Evolutionary conservation across 1,284 basidiomycete species (phyloP).

Genomic region (Coniferiporia sulphurascens): DNA sequence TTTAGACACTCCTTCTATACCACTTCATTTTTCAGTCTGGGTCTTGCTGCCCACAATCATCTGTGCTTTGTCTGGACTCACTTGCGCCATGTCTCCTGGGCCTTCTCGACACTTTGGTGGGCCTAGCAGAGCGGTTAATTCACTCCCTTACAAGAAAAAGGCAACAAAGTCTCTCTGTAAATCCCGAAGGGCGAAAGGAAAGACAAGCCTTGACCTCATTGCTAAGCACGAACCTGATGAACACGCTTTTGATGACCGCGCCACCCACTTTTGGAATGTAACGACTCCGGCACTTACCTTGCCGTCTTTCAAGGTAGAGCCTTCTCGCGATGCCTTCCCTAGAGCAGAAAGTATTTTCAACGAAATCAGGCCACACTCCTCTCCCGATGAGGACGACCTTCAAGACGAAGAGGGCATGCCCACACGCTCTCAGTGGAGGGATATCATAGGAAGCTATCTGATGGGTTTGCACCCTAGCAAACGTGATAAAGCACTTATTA

Average conservation of each 20-base stretch:
- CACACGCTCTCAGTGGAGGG: slow-evolving; percentile 49
- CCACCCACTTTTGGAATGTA: slow-evolving; percentile 2
- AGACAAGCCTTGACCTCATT: not conserved
- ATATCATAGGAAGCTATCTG: slow-evolving; percentile 51
- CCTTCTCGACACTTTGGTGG: slow-evolving; percentile 2
- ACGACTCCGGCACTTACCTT: not conserved
- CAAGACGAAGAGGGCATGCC: slow-evolving; percentile 41
- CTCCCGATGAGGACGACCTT: slow-evolving; percentile 2
- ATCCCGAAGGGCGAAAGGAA: not conserved
- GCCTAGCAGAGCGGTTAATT: slow-evolving; percentile 5
- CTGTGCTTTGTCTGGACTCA: not conserved
- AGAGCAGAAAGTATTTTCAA: not conserved
- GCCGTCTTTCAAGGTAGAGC: not conserved
- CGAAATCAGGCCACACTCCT: not conserved
- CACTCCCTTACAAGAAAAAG: not conserved
- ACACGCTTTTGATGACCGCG: not conserved
- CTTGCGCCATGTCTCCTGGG: not conserved
- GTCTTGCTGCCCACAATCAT: too few relatives aligned
- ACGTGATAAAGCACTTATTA: slow-evolving; percentile 65
- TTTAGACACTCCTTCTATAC: not conserved
- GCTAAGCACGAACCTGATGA: not conserved
- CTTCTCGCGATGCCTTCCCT: not conserved
- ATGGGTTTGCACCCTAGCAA: slow-evolving; percentile 50
- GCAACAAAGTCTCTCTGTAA: not conserved
- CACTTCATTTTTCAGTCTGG: not conserved